Evolutionary conservation across 2,329 filamentous ascomycete species (phyloP).

Genomic region (Fusarium phyllophilum): DNA sequence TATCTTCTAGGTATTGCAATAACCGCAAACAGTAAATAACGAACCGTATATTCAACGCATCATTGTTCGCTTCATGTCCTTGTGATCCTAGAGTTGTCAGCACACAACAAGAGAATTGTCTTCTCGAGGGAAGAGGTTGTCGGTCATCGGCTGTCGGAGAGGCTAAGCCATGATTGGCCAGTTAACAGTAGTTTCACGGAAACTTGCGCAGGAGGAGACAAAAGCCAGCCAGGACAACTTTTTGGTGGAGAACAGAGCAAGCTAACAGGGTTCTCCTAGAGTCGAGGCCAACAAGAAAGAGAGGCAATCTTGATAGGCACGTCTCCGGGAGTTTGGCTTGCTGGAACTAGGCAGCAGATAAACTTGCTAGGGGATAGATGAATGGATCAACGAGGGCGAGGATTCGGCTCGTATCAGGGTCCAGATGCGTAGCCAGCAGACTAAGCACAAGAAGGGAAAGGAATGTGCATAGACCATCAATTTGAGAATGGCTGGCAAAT

Average conservation of each 20-base stretch:
- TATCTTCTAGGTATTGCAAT: slow-evolving; percentile 14
- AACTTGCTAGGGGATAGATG: slow-evolving; percentile 33
- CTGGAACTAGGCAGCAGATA: slow-evolving; percentile 12
- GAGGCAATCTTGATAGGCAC: slow-evolving; percentile 14
- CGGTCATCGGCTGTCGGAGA: slow-evolving; percentile 42
- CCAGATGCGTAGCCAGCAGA: slow-evolving; percentile 11
- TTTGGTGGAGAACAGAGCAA: slow-evolving; percentile 23
- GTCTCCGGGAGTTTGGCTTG: slow-evolving; percentile 1
- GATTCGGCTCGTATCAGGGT: slow-evolving; percentile 16
- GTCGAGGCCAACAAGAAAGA: slow-evolving; percentile 18
- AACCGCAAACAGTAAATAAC: not conserved
- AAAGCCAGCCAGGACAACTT: not conserved
- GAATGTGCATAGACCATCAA: slow-evolving; percentile 14
- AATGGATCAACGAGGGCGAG: slow-evolving; percentile 14
- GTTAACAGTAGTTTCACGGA: slow-evolving; percentile 29
- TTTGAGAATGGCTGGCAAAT: slow-evolving; percentile 15
- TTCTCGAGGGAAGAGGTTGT: slow-evolving; percentile 37
- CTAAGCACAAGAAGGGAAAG: slow-evolving; percentile 23
- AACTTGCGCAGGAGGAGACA: slow-evolving; percentile 10
- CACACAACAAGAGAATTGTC: slow-evolving; percentile 25
- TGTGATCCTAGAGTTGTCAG: slow-evolving; percentile 26
- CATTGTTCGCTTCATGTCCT: slow-evolving; percentile 25
- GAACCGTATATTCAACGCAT: not conserved
- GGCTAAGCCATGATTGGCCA: slow-evolving; percentile 43
- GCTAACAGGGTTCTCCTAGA: slow-evolving; percentile 27